Base-by-base conservation (phyloP, 495 filamentous ascomycete genomes). In the Xanthoparmelia taractica region DNA sequence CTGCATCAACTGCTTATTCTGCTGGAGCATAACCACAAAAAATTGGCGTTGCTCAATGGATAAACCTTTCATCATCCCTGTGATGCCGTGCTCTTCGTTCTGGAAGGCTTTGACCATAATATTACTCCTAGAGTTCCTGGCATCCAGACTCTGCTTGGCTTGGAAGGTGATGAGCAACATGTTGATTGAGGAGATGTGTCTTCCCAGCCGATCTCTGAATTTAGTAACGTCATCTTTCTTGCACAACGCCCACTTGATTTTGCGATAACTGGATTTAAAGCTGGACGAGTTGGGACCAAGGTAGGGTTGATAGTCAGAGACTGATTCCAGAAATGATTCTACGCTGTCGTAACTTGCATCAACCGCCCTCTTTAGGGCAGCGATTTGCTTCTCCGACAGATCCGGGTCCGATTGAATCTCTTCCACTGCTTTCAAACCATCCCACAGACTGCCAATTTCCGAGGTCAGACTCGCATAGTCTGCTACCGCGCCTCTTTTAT, bases 121-220 rank as follows among this genome's bases (percentile, higher is more conserved):
- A 41, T 54, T 40, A 13, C n/a, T 47, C 20, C 23, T 10, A 13
- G 31, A 20, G 23, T 47, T 47, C 34, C 58, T 36, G 38, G 60
- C 38, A 25, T 41, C 50, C 20, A 66, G 20, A 8, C 15, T 50
- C 41, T 60, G 60, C 45, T 60, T 64, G 38, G 70, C 63, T 55
- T 66, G 71, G 10, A 69, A 64, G 1, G 71, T 73, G 17, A 66
- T 58, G 20, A 77, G 61, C 45, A 77, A 62, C 69, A 73, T 75
- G 13, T 67, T 73, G 43, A 77, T 71, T 10, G 72, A 59, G 10
- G 65, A 68, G 31, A 61, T 58, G 65, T 73, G 68, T 27, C 69
- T 67, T 33, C 60, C 66, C 38, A 77, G 48, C 34, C 72, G 68
- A 13, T 58, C 61, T n/a, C 72, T 63, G 57, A 77, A 74, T n/a